A percentile compares a stretch with the other conserved stretches of the same genome.
Conservation (phyloP, 768 basidiomycete genomes). For the Trichaptum fuscoviolaceum region DNA sequence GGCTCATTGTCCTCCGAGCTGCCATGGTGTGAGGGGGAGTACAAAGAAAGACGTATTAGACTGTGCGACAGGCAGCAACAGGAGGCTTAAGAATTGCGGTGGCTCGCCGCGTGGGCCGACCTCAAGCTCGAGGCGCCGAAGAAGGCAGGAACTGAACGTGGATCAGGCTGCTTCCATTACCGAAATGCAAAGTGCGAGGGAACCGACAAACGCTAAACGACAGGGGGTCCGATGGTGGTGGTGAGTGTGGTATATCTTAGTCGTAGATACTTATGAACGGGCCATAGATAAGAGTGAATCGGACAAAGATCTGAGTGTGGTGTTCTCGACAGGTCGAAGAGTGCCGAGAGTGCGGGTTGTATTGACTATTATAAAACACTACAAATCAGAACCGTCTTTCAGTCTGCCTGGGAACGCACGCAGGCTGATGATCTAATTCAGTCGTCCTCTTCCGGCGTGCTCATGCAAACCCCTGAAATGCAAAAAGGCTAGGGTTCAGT, state of each 20-base stretch:
- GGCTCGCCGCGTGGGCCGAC: background rate
- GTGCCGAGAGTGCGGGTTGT: background rate
- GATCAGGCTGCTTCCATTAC: background rate
- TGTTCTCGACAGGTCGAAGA: background rate
- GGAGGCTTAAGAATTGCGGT: background rate
- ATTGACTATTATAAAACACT: background rate
- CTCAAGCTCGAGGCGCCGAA: background rate
- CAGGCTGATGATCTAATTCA: slow-evolving; percentile 1
- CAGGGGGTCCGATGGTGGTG: no score
- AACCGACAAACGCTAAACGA: background rate
- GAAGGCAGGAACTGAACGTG: background rate
- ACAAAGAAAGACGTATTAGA: slow-evolving; percentile 1
- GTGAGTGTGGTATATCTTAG: background rate
- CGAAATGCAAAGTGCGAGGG: background rate
- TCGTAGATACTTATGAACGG: background rate
- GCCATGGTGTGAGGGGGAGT: background rate
- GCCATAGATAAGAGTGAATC: background rate
- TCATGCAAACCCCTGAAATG: background rate
- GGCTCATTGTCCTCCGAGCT: background rate
- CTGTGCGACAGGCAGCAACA: background rate
- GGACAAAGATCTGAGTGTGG: background rate
- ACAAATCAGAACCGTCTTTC: background rate
- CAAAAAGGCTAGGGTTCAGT: background rate
- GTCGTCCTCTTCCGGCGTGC: background rate
- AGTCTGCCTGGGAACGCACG: background rate